Evolutionary conservation across 1,284 basidiomycete genomes (phyloP).

Genomic region (Sporisorium sorghi): DNA sequence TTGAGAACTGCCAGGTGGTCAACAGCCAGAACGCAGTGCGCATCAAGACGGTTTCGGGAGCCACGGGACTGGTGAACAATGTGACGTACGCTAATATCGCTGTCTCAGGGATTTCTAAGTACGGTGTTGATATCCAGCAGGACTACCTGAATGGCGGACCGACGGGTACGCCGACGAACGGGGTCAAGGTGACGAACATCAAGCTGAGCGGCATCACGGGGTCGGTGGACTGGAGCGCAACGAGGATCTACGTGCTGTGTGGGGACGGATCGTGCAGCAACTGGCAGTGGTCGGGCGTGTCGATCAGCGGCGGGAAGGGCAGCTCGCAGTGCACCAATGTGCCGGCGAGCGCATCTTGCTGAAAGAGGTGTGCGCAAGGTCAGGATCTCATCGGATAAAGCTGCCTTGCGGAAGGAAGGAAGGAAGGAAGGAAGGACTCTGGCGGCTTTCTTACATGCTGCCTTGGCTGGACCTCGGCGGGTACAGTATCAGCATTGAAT

Average conservation of each 20-base stretch:
- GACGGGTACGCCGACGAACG: constrained; percentile 27
- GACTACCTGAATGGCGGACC: constrained; percentile 40
- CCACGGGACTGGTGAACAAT: constrained; percentile 34
- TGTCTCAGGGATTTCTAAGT: constrained; percentile 23
- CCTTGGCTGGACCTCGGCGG: too few relatives aligned
- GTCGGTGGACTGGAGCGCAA: constrained; percentile 14
- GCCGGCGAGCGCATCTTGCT: constrained; percentile 17
- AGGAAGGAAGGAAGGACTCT: too few relatives aligned
- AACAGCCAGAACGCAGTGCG: constrained; percentile 32
- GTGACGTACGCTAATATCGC: constrained; percentile 34
- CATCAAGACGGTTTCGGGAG: constrained; percentile 45
- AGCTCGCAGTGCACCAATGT: constrained; percentile 21
- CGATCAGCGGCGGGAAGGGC: constrained; percentile 17
- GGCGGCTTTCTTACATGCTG: too few relatives aligned
- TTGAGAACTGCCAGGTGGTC: constrained; percentile 23
- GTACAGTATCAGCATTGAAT: too few relatives aligned
- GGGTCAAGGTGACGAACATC: constrained; percentile 42
- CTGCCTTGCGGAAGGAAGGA: too few relatives aligned
- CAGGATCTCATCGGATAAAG: too few relatives aligned
- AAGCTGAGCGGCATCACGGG: constrained; percentile 27
- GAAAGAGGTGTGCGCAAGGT: too few relatives aligned
- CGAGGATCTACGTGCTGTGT: constrained; percentile 27
- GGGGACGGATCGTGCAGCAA: constrained; percentile 23
- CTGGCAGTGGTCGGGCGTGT: constrained; percentile 25
- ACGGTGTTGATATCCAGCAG: constrained; percentile 42